Evolutionary conservation across 768 basidiomycete species (phyloP), one percentile per base, ranked within the genome.

Genomic region (Suillus ampliporus): DNA sequence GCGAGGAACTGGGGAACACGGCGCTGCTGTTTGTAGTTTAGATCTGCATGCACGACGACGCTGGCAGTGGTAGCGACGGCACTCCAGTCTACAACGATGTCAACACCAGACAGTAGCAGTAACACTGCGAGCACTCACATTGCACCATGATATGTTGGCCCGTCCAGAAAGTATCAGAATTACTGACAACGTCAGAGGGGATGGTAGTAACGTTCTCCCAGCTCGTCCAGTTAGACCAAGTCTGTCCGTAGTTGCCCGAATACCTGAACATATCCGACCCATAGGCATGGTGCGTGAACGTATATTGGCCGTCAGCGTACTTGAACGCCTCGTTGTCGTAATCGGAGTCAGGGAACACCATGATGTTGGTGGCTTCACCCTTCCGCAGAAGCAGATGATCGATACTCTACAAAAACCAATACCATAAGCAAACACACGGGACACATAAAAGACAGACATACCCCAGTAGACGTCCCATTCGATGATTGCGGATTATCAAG

Each of bases 261-360:
- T 94, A 96, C 50, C 95, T 85, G 79, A 94, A 89, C 80, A 78
- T 86, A 65, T 97, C 94, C 19, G 95, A 95, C 52, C 95, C 95
- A 60, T 84, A 83, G 5, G 95, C 95, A 50, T 83, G 84, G 77
- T 97, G 95, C 0, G 86, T 86, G 74, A 94, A 93, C 7, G 82
- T 84, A 74, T 90, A 95, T 64, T 88, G 78, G 60, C 86, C 88
- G 62, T 85, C 78, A 11, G 85, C 81, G 58, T 82, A 79, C 19
- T 81, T 79, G 71, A 92, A 86, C 0, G 87, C 82, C 56, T 74
- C 75, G 21, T 75, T 80, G 73, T 90, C 88, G 72, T 94, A 96
- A 71, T 96, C 94, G 44, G 86, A 84, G 23, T 84, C 81, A 0
- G 93, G 92, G 83, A 91, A 95, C n/a, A 97, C 88, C 81, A 97